Evolutionary conservation across 2,329 filamentous ascomycete species (phyloP).

Genomic region (Aspergillus melleus): DNA sequence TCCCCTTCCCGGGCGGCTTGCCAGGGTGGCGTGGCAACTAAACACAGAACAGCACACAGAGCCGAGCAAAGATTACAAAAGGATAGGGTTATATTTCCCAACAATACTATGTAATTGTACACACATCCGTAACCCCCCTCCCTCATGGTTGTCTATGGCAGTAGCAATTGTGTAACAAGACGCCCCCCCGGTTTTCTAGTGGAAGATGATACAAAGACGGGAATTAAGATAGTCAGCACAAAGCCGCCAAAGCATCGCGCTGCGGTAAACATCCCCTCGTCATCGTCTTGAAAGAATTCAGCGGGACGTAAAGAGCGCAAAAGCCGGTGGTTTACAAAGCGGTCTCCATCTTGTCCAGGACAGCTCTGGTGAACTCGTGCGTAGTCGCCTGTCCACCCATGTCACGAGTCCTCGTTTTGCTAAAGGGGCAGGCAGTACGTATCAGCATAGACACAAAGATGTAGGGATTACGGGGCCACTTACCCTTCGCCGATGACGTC

Average conservation of each 20-base stretch:
- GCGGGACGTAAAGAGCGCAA: conserved; percentile 14
- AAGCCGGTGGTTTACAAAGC: conserved; percentile 52
- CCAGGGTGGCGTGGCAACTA: background rate
- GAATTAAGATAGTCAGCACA: conserved; percentile 13
- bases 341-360: conserved; percentile 92
- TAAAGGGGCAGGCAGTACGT: conserved; percentile 38
- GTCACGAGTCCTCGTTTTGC: conserved; percentile 84
- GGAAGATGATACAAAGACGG: conserved; percentile 29
- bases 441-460: conserved; percentile 41
- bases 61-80: background rate
- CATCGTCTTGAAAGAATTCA: conserved; percentile 23
- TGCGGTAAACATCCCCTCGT: conserved; percentile 21
- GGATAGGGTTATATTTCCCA: background rate
- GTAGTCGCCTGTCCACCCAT: conserved; percentile 92
- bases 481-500: conserved; percentile 87
- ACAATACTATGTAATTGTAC: conserved; percentile 6
- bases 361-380: conserved; percentile 90
- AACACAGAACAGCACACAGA: background rate
- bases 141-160: background rate
- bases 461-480: conserved; percentile 37
- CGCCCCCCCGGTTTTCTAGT: conserved; percentile 24
- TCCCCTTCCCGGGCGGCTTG: background rate
- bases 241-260: conserved; percentile 14
- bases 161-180: conserved; percentile 15
- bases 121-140: background rate